Conservation (phyloP, 192 early-diverging fungal species). For the Jimgerdemannia lactiflua region DNA sequence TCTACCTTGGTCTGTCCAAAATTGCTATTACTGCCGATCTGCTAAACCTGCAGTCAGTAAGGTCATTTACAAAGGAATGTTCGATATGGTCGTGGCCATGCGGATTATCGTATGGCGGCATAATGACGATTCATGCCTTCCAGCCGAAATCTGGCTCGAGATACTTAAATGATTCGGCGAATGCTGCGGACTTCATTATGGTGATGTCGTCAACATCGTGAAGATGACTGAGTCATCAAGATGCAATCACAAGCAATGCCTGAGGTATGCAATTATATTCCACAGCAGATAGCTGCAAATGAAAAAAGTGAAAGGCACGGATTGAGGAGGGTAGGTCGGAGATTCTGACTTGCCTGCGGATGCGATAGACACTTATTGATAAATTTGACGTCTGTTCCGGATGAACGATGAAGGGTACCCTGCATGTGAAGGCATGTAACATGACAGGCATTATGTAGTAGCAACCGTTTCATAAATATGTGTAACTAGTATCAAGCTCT, state of each 20-base stretch:
- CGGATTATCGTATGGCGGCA: background rate
- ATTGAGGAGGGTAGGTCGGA: no score
- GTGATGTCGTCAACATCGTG: background rate
- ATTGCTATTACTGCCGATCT: background rate
- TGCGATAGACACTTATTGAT: no score
- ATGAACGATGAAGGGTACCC: no score
- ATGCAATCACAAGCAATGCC: background rate
- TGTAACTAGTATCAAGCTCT: no score
- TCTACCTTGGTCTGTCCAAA: background rate
- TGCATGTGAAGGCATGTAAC: no score
- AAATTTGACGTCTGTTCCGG: no score
- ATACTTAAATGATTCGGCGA: background rate
- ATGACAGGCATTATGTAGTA: no score
- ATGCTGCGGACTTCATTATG: background rate
- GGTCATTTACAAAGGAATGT: background rate
- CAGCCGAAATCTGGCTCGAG: background rate
- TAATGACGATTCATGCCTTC: background rate
- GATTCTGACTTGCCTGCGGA: no score
- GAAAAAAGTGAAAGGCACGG: no score
- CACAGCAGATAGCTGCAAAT: background rate
- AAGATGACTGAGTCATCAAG: background rate
- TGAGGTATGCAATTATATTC: background rate
- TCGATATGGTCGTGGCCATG: background rate
- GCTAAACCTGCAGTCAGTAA: background rate
- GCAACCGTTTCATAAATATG: no score